Evolutionary conservation across 176 grass and related monocot genomes (phyloP).

Genomic region (Alopecurus myosuroides): DNA sequence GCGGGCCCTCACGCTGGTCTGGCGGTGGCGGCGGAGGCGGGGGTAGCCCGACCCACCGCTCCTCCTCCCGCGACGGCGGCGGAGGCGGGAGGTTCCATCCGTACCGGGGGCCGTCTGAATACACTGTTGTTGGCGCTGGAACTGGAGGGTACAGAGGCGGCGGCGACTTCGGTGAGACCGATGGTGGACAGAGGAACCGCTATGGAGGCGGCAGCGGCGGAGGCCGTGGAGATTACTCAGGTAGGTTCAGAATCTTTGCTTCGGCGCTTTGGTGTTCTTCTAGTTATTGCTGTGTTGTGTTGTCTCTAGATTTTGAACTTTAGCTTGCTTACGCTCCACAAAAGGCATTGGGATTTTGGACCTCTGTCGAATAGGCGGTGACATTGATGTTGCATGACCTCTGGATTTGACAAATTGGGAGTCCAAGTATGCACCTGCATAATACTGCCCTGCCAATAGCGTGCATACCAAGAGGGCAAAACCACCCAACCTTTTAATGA

Average conservation of each 20-base stretch:
- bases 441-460: not conserved
- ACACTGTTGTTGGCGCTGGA: conserved; percentile 23
- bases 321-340: not conserved
- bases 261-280: not conserved
- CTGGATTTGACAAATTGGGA: not conserved
- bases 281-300: not conserved
- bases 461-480: not conserved
- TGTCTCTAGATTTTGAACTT: not conserved
- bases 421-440: not conserved
- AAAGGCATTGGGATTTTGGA: not conserved
- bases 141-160: conserved; percentile 40
- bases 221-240: conserved; percentile 43
- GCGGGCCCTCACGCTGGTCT: conserved; percentile 38
- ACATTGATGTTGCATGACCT: not conserved
- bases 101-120: conserved; percentile 39
- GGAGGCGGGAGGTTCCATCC: conserved; percentile 61
- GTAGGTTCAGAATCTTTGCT: not conserved
- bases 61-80: conserved; percentile 18
- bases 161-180: conserved; percentile 35
- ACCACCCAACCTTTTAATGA: not conserved
- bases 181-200: conserved; percentile 16
- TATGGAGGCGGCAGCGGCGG: conserved; percentile 26
- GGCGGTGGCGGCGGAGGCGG: conserved; percentile 14
- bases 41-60: conserved; percentile 38
- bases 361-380: not conserved